Base-by-base conservation (phyloP, 1,284 basidiomycete species). In the Takashimella koratensis region DNA sequence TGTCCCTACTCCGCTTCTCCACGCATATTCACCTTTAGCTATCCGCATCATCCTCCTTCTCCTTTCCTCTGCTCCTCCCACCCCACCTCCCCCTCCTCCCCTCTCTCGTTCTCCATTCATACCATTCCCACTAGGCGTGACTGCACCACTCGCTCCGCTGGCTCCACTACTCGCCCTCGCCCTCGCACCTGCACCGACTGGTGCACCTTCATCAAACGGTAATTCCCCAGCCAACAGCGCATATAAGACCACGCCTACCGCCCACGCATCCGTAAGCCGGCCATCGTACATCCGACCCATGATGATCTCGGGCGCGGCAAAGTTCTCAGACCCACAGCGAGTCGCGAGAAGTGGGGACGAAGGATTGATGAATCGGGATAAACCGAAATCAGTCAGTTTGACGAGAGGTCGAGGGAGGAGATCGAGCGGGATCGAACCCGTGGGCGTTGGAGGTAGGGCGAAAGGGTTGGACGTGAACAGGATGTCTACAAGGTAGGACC, bases 221-320 rank as follows among this genome's bases (percentile, higher is more conserved):
- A 80, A 58, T 47, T 75, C 77, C 48, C 89, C 81, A 16, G 81
- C 83, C 5, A 85, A 79, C 42, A 92, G 78, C 8, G 86, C 87
- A 71, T 85, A 94, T 3, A 91, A 76, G 36, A 92, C 88, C 3
- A 92, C 86, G 0, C 90, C 90, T 57, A 88, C 84, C 2, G 90
- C 88, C 90, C 91, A 96, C 0, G 86, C 85, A 69, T 96, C 92
- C 49, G 90, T 94, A 69, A 86, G 82, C 6, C 89, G 81, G 0
- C 88, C 90, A 73, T 96, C 90, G 74, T 96, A 95, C 45, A 79
- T 70, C 53, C 80, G 80, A 20, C 82, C 84, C 72, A 87, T 85
- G 56, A 95, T 87, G 43, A 96, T 83, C 70, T 96, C 91, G 0
- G 91, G 92, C 5, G 90, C 90, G 1, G 91, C 90, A 71, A 94